Percentiles rank a stretch among this genome's conserved stretches.
Evolutionary conservation across 768 basidiomycete species (phyloP).

Genomic region (Infundibulicybe gibba): DNA sequence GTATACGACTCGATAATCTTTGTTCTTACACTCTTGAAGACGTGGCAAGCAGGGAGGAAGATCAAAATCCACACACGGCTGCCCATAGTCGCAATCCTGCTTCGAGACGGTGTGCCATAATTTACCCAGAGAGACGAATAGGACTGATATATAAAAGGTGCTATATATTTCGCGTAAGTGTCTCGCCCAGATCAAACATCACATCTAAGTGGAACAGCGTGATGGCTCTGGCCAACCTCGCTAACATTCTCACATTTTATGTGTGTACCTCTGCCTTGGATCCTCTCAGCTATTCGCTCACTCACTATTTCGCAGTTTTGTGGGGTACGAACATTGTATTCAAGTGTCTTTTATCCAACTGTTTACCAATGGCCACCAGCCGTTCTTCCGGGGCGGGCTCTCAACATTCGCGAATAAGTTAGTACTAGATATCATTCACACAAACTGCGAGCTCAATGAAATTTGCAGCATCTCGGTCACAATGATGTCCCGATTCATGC

Average conservation of each 20-base stretch:
- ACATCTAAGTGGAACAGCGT: constrained; percentile 24
- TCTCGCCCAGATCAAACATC: background rate
- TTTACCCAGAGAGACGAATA: background rate
- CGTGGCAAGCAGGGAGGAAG: constrained; percentile 29
- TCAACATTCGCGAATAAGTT: too few relatives aligned
- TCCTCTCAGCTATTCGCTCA: too few relatives aligned
- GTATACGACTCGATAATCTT: constrained; percentile 46
- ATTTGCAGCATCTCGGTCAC: too few relatives aligned
- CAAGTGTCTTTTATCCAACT: too few relatives aligned
- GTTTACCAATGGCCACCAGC: too few relatives aligned
- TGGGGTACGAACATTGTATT: too few relatives aligned
- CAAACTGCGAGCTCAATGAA: too few relatives aligned
- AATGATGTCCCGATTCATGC: too few relatives aligned
- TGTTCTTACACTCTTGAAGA: constrained; percentile 42
- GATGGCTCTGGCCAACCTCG: constrained; percentile 47
- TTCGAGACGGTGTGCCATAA: constrained; percentile 44
- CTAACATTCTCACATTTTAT: constrained; percentile 37
- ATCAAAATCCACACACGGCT: constrained; percentile 15
- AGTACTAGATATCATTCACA: too few relatives aligned
- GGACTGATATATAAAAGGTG: constrained; percentile 29
- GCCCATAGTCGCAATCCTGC: constrained; percentile 39
- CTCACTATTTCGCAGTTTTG: too few relatives aligned
- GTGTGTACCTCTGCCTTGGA: too few relatives aligned
- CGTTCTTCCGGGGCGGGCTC: too few relatives aligned
- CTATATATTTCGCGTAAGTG: constrained; percentile 53